Evolutionary conservation across 441 rosid species (phyloP).

Genomic region (Populus trichocarpa): DNA sequence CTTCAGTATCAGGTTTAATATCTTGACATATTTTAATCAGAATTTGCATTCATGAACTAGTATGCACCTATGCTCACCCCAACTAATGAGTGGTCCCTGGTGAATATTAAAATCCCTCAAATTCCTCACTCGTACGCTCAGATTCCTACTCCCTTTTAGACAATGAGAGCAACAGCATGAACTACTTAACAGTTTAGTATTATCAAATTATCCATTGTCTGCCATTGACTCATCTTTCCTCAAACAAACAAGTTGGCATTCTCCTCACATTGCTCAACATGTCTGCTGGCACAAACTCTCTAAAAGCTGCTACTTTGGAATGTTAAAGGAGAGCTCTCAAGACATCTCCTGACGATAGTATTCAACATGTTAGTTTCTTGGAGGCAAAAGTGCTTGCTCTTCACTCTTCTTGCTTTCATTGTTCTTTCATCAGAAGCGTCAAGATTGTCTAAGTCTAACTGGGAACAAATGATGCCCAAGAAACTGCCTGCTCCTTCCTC

Average conservation of each 20-base stretch:
- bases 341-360: constrained; percentile 6
- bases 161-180: constrained; percentile 27
- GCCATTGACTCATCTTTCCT: constrained; percentile 71
- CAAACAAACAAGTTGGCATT: constrained; percentile 65
- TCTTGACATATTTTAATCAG: neutral
- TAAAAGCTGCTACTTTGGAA: constrained; percentile 36
- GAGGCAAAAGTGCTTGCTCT: constrained; percentile 42
- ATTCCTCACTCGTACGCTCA: neutral
- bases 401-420: constrained; percentile 33
- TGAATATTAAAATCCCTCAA: neutral
- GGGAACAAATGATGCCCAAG: constrained; percentile 91
- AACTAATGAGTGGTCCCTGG: constrained; percentile 7
- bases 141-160: constrained; percentile 17
- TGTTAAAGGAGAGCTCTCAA: constrained; percentile 12
- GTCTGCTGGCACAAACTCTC: constrained; percentile 46
- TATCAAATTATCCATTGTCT: constrained; percentile 61
- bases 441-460: constrained; percentile 54
- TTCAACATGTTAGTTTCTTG: constrained; percentile 40
- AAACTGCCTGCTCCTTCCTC: constrained; percentile 74
- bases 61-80: neutral
- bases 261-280: constrained; percentile 58
- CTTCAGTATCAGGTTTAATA: neutral
- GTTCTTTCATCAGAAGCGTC: constrained; percentile 50
- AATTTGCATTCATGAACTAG: neutral
- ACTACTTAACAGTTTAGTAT: constrained; percentile 31